phyloP scores from a whole-genome alignment of 257 asterid species.

The Voacanga thouarsii region DNA sequence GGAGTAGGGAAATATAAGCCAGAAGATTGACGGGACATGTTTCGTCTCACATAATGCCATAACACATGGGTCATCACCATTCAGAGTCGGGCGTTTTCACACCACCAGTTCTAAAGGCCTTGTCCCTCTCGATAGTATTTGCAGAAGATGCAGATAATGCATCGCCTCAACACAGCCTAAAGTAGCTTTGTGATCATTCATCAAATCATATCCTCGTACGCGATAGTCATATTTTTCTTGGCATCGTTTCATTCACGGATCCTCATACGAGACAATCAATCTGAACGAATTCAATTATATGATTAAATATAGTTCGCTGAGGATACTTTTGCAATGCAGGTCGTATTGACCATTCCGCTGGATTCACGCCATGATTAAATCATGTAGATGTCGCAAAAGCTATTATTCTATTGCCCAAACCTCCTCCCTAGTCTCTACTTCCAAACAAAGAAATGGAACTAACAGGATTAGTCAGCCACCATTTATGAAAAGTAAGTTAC shows the following conservation, averaged over 20 bases:
- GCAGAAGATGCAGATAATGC: neutral
- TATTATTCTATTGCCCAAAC: neutral
- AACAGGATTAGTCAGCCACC: neutral
- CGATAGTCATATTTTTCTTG: too few species aligned
- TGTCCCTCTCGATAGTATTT: neutral
- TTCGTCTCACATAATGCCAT: neutral
- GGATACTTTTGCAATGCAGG: neutral
- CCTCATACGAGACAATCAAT: neutral
- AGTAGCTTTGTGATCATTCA: neutral
- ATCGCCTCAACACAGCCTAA: neutral
- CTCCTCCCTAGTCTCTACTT: neutral
- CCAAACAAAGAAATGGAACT: neutral
- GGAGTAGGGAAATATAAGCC: neutral
- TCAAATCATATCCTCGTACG: neutral
- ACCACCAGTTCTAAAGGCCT: neutral
- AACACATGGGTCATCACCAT: neutral
- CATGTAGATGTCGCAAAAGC: too few species aligned
- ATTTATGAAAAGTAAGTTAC: neutral
- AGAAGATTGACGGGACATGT: neutral
- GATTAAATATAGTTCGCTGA: neutral
- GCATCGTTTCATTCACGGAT: neutral
- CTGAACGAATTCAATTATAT: neutral
- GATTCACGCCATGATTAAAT: conserved; percentile 6
- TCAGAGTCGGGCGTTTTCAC: neutral
- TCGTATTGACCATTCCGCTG: neutral